Evolutionary conservation across 495 filamentous ascomycete genomes (phyloP), one percentile per base, ranked within the genome.

Genomic region (Aspergillus olivimuriae): DNA sequence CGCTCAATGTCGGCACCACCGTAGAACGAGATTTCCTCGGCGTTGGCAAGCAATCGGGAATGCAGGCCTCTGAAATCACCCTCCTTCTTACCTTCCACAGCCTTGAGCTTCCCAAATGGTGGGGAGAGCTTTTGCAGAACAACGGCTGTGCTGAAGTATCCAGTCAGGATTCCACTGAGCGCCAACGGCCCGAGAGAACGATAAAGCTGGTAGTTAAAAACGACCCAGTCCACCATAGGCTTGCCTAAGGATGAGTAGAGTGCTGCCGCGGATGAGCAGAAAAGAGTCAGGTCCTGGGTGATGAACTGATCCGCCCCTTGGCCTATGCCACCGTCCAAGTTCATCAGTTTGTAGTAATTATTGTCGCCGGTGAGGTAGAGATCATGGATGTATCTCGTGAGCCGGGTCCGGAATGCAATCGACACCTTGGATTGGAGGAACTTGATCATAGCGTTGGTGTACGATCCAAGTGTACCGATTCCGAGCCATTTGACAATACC

Each of bases 21-120:
- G 55, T 99, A 99, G 62, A 99, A 99, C 5, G 94, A 92, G n/a
- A 99, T 82, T 58, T 99, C 94, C 66, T 99, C 94, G 17, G 94
- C 91, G 60, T 99, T 99, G 20, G 90, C 89, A 44, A 99, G 88
- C 1, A 99, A 72, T 28, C 94, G 78, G 9, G 91, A 81, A 64
- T 99, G 94, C 3, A 96, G 62, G 6, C 84, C 82, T 46, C 92
- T 76, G 65, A 97, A 97, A 47, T 96, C 90, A 11, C 94, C 94
- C 60, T 99, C 94, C 44, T 83, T 86, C 34, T 86, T 83, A 20
- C 87, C 91, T 66, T 97, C 91, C 2, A 95, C 86, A 10, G 92
- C 94, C 60, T 95, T 96, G 46, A 99, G 70, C 54, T 92, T 95
- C 21, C 90, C 94, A 59, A 99, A 99, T 0, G 91, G 90, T 4